phyloP scores from a whole-genome alignment of 2,329 filamentous ascomycete species.

The Claviceps arundinis region DNA sequence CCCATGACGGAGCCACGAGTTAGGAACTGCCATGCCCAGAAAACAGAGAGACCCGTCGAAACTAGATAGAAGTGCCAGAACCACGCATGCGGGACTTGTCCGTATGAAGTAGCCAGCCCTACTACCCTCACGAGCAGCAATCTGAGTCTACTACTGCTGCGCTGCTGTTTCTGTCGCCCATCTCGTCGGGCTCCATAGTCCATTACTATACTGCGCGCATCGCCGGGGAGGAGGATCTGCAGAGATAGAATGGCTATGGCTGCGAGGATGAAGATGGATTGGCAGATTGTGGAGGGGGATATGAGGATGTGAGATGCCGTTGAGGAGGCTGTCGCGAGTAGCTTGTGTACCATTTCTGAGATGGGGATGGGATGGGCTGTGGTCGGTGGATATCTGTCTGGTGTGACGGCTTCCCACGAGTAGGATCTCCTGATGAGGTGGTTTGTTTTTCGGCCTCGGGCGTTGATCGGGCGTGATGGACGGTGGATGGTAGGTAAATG shows the following conservation, averaged over 20 bases:
- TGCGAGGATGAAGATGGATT: constrained; percentile 32
- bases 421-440: too few relatives aligned
- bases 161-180: constrained; percentile 2
- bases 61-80: constrained; percentile 78
- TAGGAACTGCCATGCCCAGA: constrained; percentile 59
- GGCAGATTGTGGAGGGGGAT: constrained; percentile 10
- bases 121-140: background rate
- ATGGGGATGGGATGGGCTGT: too few relatives aligned
- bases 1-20: constrained; percentile 39
- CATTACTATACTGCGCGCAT: constrained; percentile 30
- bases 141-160: background rate
- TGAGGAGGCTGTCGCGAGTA: background rate
- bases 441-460: too few relatives aligned
- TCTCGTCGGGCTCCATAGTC: constrained; percentile 37
- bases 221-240: constrained; percentile 29
- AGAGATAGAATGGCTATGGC: constrained; percentile 27
- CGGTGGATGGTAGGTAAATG: too few relatives aligned
- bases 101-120: constrained; percentile 13
- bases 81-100: constrained; percentile 72
- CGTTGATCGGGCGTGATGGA: too few relatives aligned
- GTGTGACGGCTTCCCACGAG: too few relatives aligned
- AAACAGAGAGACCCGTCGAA: constrained; percentile 54
- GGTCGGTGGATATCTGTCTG: too few relatives aligned
- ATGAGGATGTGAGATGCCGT: background rate
- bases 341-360: background rate